phyloP scores from a whole-genome alignment of 2,329 filamentous ascomycete genomes.

The Hirsutella rhossiliensis region DNA sequence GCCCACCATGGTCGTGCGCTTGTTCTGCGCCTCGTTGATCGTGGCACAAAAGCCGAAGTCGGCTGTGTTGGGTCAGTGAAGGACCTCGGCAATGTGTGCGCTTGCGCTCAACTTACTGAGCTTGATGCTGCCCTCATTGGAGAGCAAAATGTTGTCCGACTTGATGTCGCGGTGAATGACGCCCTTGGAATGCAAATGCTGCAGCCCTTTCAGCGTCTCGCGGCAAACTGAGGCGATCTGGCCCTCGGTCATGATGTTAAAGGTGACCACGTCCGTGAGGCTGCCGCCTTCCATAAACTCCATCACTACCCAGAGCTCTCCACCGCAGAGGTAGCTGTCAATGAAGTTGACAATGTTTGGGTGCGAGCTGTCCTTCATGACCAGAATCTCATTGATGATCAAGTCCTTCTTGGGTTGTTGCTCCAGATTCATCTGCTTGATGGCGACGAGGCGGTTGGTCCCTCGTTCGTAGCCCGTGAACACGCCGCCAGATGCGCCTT shows the following conservation, averaged over 20 bases:
- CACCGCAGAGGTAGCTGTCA: conserved; percentile 82
- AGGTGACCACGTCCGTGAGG: conserved; percentile 94
- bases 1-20: conserved; percentile 97
- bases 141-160: conserved; percentile 93
- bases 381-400: conserved; percentile 97
- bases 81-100: neutral
- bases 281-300: conserved; percentile 99
- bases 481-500: conserved; percentile 92
- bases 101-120: conserved; percentile 54
- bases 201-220: conserved; percentile 82
- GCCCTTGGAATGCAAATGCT: conserved; percentile 93
- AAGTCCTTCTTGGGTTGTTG: conserved; percentile 98
- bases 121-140: conserved; percentile 92
- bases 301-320: conserved; percentile 98
- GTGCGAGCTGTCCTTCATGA: conserved; percentile 98
- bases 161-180: conserved; percentile 99
- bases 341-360: conserved; percentile 99
- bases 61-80: conserved; percentile 38
- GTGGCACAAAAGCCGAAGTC: conserved; percentile 99
- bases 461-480: conserved; percentile 81
- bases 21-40: conserved; percentile 93
- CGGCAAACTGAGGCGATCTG: conserved; percentile 94
- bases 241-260: conserved; percentile 97
- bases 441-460: conserved; percentile 81
- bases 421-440: conserved; percentile 99